Evolutionary conservation across 2,329 filamentous ascomycete species (phyloP).

Genomic region (Cryphonectria japonica): DNA sequence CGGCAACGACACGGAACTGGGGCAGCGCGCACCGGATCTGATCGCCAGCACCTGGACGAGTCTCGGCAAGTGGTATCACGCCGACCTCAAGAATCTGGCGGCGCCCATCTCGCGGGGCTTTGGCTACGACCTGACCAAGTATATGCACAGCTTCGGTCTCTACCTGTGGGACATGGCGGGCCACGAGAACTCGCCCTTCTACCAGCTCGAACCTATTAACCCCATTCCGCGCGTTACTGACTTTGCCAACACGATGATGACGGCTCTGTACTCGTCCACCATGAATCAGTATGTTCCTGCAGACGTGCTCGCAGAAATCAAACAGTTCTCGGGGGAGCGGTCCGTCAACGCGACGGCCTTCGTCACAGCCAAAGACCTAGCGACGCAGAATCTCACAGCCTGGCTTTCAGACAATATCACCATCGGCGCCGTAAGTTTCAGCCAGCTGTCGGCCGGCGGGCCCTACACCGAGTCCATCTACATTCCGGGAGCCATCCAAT

Average conservation of each 20-base stretch:
- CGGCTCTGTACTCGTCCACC: neutral
- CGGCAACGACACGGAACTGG: conserved; percentile 2
- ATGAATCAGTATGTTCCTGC: neutral
- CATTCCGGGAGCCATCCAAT: conserved; percentile 60
- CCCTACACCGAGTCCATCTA: conserved; percentile 57
- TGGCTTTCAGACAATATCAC: conserved; percentile 61
- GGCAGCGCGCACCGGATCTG: conserved; percentile 1
- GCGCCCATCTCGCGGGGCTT: conserved; percentile 68
- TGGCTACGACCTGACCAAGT: conserved; percentile 66
- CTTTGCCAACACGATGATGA: conserved; percentile 6
- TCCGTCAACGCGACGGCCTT: neutral
- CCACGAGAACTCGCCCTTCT: conserved; percentile 45
- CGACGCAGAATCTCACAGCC: conserved; percentile 61
- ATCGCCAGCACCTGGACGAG: conserved; percentile 5
- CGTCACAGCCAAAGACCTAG: conserved; percentile 45
- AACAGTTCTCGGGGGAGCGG: conserved; percentile 4
- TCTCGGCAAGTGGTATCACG: conserved; percentile 49
- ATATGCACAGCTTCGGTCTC: conserved; percentile 59
- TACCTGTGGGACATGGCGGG: conserved; percentile 63
- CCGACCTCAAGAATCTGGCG: conserved; percentile 61
- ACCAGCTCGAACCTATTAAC: conserved; percentile 1
- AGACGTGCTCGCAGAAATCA: neutral
- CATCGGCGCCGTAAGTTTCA: conserved; percentile 62
- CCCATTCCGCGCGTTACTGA: conserved; percentile 2
- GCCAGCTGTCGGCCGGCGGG: conserved; percentile 58